Conservation (phyloP, 257 asterid genomes). For the Vinca minor region DNA sequence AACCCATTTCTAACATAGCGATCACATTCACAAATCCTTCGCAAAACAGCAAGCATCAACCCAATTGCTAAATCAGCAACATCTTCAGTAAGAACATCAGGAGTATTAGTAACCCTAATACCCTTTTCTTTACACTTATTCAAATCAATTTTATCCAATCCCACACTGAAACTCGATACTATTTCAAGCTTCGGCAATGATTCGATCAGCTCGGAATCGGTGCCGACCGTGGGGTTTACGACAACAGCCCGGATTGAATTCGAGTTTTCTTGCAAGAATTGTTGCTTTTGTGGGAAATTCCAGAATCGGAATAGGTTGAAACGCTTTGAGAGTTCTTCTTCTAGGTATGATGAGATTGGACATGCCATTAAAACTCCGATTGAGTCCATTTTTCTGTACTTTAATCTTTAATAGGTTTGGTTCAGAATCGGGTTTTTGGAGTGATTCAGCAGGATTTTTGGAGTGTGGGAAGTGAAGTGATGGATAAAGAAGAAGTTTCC, state of each 20-base stretch:
- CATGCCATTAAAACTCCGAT: conserved; percentile 56
- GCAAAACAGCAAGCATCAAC: conserved; percentile 52
- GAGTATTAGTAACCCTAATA: conserved; percentile 78
- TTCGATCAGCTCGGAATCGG: conserved; percentile 47
- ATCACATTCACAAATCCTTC: conserved; percentile 63
- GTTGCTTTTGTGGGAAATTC: conserved; percentile 35
- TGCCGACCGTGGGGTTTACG: conserved; percentile 44
- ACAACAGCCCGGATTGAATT: conserved; percentile 63
- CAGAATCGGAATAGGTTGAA: conserved; percentile 65
- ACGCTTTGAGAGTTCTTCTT: conserved; percentile 55
- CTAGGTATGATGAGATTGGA: conserved; percentile 52
- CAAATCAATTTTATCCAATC: conserved; percentile 76
- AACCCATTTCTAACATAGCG: conserved; percentile 52
- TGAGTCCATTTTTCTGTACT: conserved; percentile 40
- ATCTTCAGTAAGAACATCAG: conserved; percentile 85
- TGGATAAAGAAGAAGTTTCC: not conserved
- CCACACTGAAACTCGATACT: conserved; percentile 64
- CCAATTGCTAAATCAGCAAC: conserved; percentile 89
- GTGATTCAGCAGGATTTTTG: not conserved
- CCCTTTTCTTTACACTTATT: conserved; percentile 61
- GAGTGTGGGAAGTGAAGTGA: not conserved
- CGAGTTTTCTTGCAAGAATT: conserved; percentile 45
- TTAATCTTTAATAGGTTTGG: not conserved
- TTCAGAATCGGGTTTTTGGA: not conserved
- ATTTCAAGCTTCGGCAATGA: conserved; percentile 68